Evolutionary conservation across 495 filamentous ascomycete species (phyloP), one percentile per base, ranked within the genome.

Genomic region (Talaromyces thailandensis): DNA sequence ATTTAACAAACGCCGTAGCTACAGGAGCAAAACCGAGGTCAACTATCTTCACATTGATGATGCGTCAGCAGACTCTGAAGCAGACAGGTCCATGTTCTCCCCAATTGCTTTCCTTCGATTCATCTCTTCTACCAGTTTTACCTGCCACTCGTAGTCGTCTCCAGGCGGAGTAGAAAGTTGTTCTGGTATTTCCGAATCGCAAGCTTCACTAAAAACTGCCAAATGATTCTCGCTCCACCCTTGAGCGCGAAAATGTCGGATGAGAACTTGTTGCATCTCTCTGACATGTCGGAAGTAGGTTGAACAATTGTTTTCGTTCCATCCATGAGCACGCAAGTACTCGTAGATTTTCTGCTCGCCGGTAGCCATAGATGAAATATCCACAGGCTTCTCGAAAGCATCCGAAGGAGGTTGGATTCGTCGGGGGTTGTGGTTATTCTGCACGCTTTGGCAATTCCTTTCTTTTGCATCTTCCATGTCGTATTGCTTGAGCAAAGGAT

Each of bases 51-150:
- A 2, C 31, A 9, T 31, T 31, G 31, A 12, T 35, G 9, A 9
- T 35, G 9, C 12, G 9, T 35, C 9, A n/a, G 9, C 31, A 35
- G 31, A 12, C 9, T 35, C 31, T 1, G 31, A 12, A 2, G 8
- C 12, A 35, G 9, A 12, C 0, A 35, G 9, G 31, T 28, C 18
- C 32, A 59, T 59, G 26, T 59, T 24, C 32, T 59, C 56, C 18
- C 56, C 35, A 40, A 59, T 59, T 59, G 7, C 45, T 43, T 59
- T 59, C 35, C 56, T 59, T 5, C 35, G 56, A 59, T 59, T 60
- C 57, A 43, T 60, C 57, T 60, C 57, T 48, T 43, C 57, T 45
- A 60, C 16, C 23, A 58, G 29, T 45, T 25, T 60, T 18, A 60
- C 25, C 57, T 60, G 57, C 57, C 56, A 58, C 32, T 35, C 31